phyloP scores from a whole-genome alignment of 768 basidiomycete species.

The Krasilnikovozyma curviuscula region DNA sequence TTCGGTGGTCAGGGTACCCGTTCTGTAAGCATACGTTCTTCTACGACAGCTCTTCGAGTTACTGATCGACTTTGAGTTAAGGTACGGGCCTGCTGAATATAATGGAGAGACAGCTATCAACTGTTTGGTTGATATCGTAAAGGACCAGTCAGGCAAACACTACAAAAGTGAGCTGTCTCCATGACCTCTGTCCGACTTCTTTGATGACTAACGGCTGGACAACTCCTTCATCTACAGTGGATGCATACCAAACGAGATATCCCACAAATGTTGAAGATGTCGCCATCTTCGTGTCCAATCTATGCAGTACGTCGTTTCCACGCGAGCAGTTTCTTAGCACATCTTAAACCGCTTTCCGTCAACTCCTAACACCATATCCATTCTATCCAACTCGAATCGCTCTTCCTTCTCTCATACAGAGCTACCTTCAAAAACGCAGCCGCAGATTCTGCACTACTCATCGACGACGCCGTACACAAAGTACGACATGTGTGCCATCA shows the following conservation, averaged over 20 bases:
- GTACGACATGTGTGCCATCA: slow-evolving; percentile 72
- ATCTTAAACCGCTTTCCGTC: not conserved
- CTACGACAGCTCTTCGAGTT: not conserved
- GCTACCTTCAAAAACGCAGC: slow-evolving; percentile 30
- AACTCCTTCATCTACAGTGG: slow-evolving; percentile 33
- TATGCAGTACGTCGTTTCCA: slow-evolving; percentile 45
- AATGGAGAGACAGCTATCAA: slow-evolving; percentile 83
- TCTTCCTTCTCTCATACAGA: slow-evolving; percentile 3
- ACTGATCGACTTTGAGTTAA: slow-evolving; percentile 20
- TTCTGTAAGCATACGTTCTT: slow-evolving; percentile 40
- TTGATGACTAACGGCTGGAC: not conserved
- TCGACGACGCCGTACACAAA: slow-evolving; percentile 63
- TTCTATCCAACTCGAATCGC: not conserved
- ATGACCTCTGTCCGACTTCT: not conserved
- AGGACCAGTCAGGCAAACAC: slow-evolving; percentile 64
- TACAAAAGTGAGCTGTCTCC: slow-evolving; percentile 39
- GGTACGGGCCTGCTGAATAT: slow-evolving; percentile 67
- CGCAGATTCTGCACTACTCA: slow-evolving; percentile 69
- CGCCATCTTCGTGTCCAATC: slow-evolving; percentile 58
- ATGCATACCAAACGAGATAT: slow-evolving; percentile 78
- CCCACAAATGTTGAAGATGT: slow-evolving; percentile 83
- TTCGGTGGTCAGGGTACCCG: slow-evolving; percentile 65
- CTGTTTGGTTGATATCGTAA: slow-evolving; percentile 63
- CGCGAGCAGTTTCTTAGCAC: not conserved
- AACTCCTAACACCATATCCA: not conserved